Evolutionary conservation across 2,329 filamentous ascomycete species (phyloP).

Genomic region (Cercospora sojina): DNA sequence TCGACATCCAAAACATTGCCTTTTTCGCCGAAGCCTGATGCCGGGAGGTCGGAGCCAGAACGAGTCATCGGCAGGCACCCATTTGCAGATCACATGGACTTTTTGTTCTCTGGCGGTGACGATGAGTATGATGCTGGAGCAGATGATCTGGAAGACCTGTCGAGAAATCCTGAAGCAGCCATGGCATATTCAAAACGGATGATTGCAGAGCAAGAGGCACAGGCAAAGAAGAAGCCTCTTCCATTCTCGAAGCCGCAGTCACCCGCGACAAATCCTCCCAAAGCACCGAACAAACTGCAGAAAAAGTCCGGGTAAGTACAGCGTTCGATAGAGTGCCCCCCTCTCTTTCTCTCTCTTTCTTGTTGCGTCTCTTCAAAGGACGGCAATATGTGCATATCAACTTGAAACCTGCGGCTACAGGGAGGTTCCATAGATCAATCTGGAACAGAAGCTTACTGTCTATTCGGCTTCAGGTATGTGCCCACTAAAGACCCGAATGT

Average conservation of each 20-base stretch:
- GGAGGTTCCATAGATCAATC: not conserved
- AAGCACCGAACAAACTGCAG: slow-evolving; percentile 28
- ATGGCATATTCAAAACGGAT: slow-evolving; percentile 39
- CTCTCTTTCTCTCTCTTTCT: not conserved
- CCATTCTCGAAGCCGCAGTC: slow-evolving; percentile 6
- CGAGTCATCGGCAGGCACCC: slow-evolving; percentile 32
- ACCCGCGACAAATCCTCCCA: slow-evolving; percentile 13
- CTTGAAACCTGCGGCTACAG: not conserved
- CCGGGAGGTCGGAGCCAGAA: slow-evolving; percentile 8
- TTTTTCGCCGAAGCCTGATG: slow-evolving; percentile 16
- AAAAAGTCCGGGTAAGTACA: slow-evolving; percentile 27
- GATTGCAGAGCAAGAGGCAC: slow-evolving; percentile 31
- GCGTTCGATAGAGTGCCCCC: not conserved
- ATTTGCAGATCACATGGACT: slow-evolving; percentile 38
- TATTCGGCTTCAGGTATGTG: slow-evolving; percentile 16
- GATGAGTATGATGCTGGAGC: slow-evolving; percentile 39
- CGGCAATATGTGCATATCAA: not conserved
- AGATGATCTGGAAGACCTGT: slow-evolving; percentile 36
- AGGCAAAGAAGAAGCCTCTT: slow-evolving; percentile 12
- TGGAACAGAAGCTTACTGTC: not conserved
- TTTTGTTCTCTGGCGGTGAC: slow-evolving; percentile 36
- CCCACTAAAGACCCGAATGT: slow-evolving; percentile 30
- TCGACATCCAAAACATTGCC: not conserved
- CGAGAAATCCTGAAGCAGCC: slow-evolving; percentile 38
- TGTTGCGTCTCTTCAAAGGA: not conserved